Evolutionary conservation across 257 asterid species (phyloP), one percentile per base, ranked within the genome.

Genomic region (Anisodus tanguticus): DNA sequence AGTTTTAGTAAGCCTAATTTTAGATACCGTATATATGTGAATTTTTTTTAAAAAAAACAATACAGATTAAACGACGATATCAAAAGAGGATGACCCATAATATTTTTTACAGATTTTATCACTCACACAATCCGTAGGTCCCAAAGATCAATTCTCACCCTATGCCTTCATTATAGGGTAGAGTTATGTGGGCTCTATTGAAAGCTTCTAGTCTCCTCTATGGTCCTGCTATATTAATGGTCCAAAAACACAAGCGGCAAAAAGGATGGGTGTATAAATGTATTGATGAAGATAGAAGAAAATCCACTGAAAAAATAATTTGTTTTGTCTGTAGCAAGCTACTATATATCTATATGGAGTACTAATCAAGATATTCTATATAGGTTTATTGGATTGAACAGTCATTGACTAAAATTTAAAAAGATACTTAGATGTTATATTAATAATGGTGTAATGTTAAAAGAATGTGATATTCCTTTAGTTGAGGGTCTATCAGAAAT

Each of bases 201-300:
- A 71, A 71, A 43, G 79, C 15, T 41, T 71, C 79, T 71, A 43
- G 55, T 39, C 26, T 71, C 79, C 22, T 70, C 79, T 39, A 17
- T 71, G 55, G 79, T 71, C 79, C 79, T 71, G 55, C 79, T 71
- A 6, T 49, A 69, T 55, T 55, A 71, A 41, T 71, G 79, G 26
- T 41, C 53, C 79, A 71, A 9, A 9, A 39, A 10, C 15, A 22
- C 35, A 71, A 71, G 54, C 5, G 53, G 41, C 79, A 49, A 71
- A 71, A 31, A 16, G 19, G 53, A 71, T 71, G 35, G 79, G 53
- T 54, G 41, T 39, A 10, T 43, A 15, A 16, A 11, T 71, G 53
- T 41, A 5, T 71, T 43, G 53, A 71, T 71, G 79, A 19, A 71
- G 53, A 15, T 11, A 71, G 54, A 71, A 70, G 79, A 31, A 70